Conservation (phyloP, 371 early-diverging fungal species). For the Mucor plumbeus region DNA sequence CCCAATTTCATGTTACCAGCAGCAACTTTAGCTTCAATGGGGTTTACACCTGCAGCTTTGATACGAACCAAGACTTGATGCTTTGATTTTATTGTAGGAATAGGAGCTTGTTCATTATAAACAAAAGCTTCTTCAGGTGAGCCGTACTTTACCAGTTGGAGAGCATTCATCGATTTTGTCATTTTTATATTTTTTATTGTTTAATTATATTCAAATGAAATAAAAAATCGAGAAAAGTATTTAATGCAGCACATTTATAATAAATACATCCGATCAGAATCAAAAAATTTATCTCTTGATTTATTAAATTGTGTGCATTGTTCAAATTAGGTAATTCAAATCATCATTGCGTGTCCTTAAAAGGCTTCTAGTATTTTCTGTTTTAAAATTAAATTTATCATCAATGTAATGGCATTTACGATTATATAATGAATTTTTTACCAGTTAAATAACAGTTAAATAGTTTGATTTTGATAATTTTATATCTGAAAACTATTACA, state of each 20-base stretch:
- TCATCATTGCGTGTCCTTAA: neutral
- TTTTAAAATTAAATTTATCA: neutral
- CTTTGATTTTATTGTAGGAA: conserved; percentile 34
- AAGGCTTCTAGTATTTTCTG: conserved; percentile 1
- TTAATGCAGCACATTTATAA: neutral
- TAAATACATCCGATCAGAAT: too few species aligned
- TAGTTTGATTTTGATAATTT: too few species aligned
- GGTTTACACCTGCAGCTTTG: conserved; percentile 65
- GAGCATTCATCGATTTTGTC: conserved; percentile 34
- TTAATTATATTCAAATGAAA: neutral
- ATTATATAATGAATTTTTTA: too few species aligned
- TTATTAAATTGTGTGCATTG: neutral
- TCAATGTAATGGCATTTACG: neutral
- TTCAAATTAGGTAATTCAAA: neutral
- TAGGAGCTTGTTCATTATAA: conserved; percentile 28
- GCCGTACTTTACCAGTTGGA: conserved; percentile 42
- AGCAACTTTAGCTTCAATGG: conserved; percentile 61
- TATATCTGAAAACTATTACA: too few species aligned
- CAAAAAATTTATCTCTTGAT: neutral
- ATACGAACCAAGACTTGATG: conserved; percentile 60
- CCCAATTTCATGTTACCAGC: conserved; percentile 28
- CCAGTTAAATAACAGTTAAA: too few species aligned
- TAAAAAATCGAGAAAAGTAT: neutral
- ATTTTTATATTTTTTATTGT: neutral
- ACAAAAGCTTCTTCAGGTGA: conserved; percentile 32